A percentile compares a stretch with the other conserved stretches of the same genome.
Conservation (phyloP, 1,284 basidiomycete species). For the Cryptococcus amylolentus region DNA sequence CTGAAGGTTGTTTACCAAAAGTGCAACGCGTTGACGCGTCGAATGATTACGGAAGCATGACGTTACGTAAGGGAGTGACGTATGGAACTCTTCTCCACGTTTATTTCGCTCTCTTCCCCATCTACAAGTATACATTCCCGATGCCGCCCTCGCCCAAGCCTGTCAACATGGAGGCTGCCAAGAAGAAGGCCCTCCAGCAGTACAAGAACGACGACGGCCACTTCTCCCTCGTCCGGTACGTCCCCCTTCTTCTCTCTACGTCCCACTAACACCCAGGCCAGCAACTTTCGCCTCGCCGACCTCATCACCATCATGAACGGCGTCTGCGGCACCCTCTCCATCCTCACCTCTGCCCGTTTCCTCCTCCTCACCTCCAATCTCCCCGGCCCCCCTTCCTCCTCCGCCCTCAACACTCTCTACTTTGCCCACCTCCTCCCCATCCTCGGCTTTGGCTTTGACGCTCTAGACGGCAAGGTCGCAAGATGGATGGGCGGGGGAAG, state of each 20-base stretch:
- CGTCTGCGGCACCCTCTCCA: slow-evolving; percentile 91
- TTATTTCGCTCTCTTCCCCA: neutral
- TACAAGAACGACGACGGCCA: slow-evolving; percentile 86
- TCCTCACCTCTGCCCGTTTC: slow-evolving; percentile 82
- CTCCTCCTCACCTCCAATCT: slow-evolving; percentile 78
- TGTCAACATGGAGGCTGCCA: slow-evolving; percentile 42
- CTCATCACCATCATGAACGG: slow-evolving; percentile 99
- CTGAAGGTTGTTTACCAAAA: neutral
- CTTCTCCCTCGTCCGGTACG: slow-evolving; percentile 88
- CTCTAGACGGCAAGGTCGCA: slow-evolving; percentile 96
- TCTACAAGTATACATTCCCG: neutral
- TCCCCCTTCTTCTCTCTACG: slow-evolving; percentile 12
- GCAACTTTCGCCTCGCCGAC: slow-evolving; percentile 97
- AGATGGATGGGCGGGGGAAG: slow-evolving; percentile 92
- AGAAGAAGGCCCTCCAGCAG: slow-evolving; percentile 64
- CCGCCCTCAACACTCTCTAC: slow-evolving; percentile 58
- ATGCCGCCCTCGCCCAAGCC: slow-evolving; percentile 8
- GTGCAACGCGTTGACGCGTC: neutral
- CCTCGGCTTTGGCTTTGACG: slow-evolving; percentile 96
- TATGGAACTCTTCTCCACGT: neutral
- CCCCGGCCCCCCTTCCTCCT: slow-evolving; percentile 31
- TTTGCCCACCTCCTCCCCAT: slow-evolving; percentile 83
- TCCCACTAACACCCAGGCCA: slow-evolving; percentile 37
- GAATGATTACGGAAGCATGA: no score
- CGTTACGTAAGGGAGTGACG: neutral